Evolutionary conservation across 345 rosid species (phyloP).

Genomic region (Crucihimalaya himalaica): DNA sequence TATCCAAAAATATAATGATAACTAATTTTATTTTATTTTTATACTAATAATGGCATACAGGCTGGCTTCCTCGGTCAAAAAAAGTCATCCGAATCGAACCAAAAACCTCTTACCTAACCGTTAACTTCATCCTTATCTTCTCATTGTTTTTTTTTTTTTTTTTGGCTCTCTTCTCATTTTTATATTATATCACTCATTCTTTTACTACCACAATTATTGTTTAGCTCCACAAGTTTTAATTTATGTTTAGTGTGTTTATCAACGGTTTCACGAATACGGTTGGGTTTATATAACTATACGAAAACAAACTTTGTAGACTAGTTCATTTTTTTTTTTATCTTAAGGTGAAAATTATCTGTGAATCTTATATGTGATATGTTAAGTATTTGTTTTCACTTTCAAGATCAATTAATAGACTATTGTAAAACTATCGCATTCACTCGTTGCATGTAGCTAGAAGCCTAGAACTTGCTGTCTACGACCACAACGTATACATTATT

Average conservation of each 20-base stretch:
- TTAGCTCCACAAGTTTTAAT: neutral
- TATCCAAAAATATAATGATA: constrained; percentile 5
- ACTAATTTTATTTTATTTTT: too few relatives aligned
- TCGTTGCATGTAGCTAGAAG: constrained; percentile 12
- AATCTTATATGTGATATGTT: neutral
- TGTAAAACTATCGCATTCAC: neutral
- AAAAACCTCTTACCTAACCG: constrained; percentile 52
- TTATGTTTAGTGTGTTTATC: neutral
- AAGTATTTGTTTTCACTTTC: neutral
- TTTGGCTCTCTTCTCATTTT: neutral
- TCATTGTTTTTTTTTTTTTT: neutral
- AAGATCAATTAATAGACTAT: too few relatives aligned
- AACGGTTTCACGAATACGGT: neutral
- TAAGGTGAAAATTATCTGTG: neutral
- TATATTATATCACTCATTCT: constrained; percentile 22
- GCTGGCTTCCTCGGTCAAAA: constrained; percentile 78
- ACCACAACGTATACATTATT: constrained; percentile 4
- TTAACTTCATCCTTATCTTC: constrained; percentile 58
- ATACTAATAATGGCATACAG: constrained; percentile 73
- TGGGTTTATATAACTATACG: neutral
- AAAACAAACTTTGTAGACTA: neutral
- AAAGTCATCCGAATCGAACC: constrained; percentile 47
- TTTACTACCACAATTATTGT: constrained; percentile 11
- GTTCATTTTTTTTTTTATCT: neutral
- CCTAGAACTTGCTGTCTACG: constrained; percentile 6